phyloP scores from a whole-genome alignment of 1,139 yeast genomes.

The Hyphopichia burtonii region DNA sequence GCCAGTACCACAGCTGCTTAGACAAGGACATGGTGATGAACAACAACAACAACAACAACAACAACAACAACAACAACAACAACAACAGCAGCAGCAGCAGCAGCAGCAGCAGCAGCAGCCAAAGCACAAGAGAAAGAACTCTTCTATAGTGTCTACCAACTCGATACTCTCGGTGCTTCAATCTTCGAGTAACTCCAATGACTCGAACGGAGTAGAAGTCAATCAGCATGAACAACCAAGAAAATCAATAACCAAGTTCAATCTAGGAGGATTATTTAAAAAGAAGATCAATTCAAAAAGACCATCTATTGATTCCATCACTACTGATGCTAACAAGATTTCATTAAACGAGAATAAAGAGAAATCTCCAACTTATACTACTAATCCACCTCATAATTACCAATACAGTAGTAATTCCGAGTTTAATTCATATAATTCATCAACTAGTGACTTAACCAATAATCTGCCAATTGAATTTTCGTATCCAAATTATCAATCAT shows the following conservation, averaged over 20 bases:
- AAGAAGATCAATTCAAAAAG: constrained; percentile 12
- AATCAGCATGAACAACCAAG: background rate
- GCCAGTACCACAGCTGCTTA: background rate
- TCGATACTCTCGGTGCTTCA: background rate
- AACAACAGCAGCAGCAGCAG: background rate
- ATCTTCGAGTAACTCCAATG: background rate
- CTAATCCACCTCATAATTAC: background rate
- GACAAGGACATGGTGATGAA: too few species aligned
- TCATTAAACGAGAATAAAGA: background rate
- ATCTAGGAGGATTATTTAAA: constrained; percentile 19
- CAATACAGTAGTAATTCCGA: background rate
- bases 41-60: background rate
- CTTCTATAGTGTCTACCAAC: background rate
- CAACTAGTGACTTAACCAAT: background rate
- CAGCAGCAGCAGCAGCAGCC: background rate
- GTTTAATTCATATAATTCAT: background rate
- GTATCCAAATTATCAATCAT: background rate
- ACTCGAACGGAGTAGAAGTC: background rate
- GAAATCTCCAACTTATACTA: background rate
- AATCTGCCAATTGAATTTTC: background rate
- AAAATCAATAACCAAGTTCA: constrained; percentile 11
- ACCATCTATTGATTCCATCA: constrained; percentile 11
- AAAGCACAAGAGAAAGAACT: constrained; percentile 1
- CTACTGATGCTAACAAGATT: constrained; percentile 5
- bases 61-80: background rate